phyloP scores from a whole-genome alignment of 768 basidiomycete genomes.

The Lentinula sp. region DNA sequence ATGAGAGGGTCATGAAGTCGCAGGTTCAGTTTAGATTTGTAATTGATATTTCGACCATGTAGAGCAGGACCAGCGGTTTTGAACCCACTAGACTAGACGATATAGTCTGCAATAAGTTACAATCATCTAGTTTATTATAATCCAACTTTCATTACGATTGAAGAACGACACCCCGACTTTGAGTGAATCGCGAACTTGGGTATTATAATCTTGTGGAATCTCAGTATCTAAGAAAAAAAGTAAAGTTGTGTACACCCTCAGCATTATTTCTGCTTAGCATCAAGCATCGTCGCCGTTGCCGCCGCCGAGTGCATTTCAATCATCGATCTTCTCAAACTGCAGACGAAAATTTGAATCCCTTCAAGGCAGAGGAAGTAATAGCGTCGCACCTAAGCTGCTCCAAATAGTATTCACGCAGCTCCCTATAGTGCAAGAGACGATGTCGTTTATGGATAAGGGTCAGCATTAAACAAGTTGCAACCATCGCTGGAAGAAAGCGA shows the following conservation, averaged over 20 bases:
- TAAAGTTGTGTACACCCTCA: too few relatives aligned
- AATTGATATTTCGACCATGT: constrained; percentile 3
- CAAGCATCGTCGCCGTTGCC: not conserved
- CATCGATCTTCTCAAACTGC: constrained; percentile 6
- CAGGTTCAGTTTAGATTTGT: constrained; percentile 5
- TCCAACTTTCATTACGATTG: too few relatives aligned
- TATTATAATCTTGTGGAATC: too few relatives aligned
- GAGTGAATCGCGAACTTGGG: too few relatives aligned
- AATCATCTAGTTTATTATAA: too few relatives aligned
- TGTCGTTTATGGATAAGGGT: constrained; percentile 35
- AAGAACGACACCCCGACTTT: too few relatives aligned
- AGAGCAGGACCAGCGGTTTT: not conserved
- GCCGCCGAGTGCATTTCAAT: constrained; percentile 1
- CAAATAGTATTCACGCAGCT: constrained; percentile 40
- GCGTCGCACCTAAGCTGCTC: constrained; percentile 35
- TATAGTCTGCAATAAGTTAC: too few relatives aligned
- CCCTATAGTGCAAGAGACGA: constrained; percentile 28
- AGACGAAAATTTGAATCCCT: not conserved
- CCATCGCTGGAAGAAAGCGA: constrained; percentile 24
- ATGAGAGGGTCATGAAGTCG: constrained; percentile 5
- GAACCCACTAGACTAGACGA: not conserved
- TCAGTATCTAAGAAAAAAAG: too few relatives aligned
- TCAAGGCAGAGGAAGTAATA: not conserved
- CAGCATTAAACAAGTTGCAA: constrained; percentile 27
- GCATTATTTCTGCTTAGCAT: not conserved